Percentiles rank a stretch among this genome's conserved stretches.
phyloP scores from a whole-genome alignment of 2,329 filamentous ascomycete species.

The Phialemonium atrogriseum region DNA sequence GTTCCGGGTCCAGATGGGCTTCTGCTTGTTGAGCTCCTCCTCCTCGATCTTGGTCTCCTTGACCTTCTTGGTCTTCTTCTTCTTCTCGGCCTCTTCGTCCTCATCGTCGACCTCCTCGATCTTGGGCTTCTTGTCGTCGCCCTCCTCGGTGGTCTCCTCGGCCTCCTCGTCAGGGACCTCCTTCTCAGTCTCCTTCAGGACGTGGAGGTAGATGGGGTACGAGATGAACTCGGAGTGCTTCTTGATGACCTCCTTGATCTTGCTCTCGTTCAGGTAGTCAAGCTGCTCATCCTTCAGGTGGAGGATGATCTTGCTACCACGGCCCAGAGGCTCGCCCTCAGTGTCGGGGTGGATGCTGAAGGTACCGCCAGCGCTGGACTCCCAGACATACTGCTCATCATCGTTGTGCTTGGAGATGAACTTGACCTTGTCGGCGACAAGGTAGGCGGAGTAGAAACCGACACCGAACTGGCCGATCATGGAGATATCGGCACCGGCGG shows the following conservation, averaged over 20 bases:
- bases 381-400: slow-evolving; percentile 99
- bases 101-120: slow-evolving; percentile 87
- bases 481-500: slow-evolving; percentile 96
- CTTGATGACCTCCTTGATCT: slow-evolving; percentile 99
- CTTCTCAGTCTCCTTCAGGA: slow-evolving; percentile 97
- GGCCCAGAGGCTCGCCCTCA: slow-evolving; percentile 82
- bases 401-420: slow-evolving; percentile 99
- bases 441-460: slow-evolving; percentile 99
- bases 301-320: slow-evolving; percentile 95
- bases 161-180: slow-evolving; percentile 96
- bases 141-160: slow-evolving; percentile 60
- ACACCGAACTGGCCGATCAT: slow-evolving; percentile 99
- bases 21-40: slow-evolving; percentile 99
- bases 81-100: slow-evolving; percentile 70
- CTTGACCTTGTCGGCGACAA: slow-evolving; percentile 92
- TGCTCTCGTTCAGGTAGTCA: slow-evolving; percentile 97
- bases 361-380: slow-evolving; percentile 93
- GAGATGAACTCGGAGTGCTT: slow-evolving; percentile 99
- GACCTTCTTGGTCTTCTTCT: slow-evolving; percentile 98
- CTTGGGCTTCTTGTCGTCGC: slow-evolving; percentile 90
- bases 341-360: slow-evolving; percentile 90
- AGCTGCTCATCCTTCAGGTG: slow-evolving; percentile 99
- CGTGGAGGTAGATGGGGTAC: slow-evolving; percentile 99
- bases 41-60: slow-evolving; percentile 99
- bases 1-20: slow-evolving; percentile 99